Evolutionary conservation across 441 rosid species (phyloP), one percentile per base, ranked within the genome.

Genomic region (Euphorbia schlechtendalii): DNA sequence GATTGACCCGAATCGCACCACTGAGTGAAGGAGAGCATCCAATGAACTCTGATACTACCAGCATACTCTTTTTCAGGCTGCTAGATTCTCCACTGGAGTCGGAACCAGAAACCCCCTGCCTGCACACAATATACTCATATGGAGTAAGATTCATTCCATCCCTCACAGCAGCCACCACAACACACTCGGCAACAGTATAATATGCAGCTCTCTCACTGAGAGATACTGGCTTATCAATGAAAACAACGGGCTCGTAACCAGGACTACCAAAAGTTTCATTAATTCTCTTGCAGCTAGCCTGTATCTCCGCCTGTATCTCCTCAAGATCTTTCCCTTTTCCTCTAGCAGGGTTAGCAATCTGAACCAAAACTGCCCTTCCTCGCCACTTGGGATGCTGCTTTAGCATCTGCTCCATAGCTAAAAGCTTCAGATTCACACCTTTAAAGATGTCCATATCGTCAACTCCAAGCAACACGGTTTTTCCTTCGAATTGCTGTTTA

Each of bases 81-180:
- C 65, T 76, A 5, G 79, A 55, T 68, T 71, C 83, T 7, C 81
- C 68, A 36, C 77, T 54, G 54, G 80, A 59, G 58, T 72, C 86
- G 4, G 81, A 65, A 17, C 63, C 80, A 58, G 82, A 74, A 54
- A 82, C 84, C 18, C 94, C 90, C 54, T 87, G 84, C 71, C 94
- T 71, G 71, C 88, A 83, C 11, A 87, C 88, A 65, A 87, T 77
- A 71, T 87, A 87, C 77, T 87, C 90, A 0, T 87, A 87, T 2
- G 90, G 94, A 30, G 84, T 87, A 57, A 87, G 94, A 77, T 87
- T 87, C 94, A 87, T 83, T 49, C 90, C 94, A 77, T 87, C 94
- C 73, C 94, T 83, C 69, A 87, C 94, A 71, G 94, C 90, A 32
- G 94, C 79, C 69, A 87, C 90, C 51, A 85, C 89, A 62, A 83